These are phyloP conservation scores for Chondrus crispus DNA, from an alignment of 23 red algal species.

Conservation along the genomic window DNA sequence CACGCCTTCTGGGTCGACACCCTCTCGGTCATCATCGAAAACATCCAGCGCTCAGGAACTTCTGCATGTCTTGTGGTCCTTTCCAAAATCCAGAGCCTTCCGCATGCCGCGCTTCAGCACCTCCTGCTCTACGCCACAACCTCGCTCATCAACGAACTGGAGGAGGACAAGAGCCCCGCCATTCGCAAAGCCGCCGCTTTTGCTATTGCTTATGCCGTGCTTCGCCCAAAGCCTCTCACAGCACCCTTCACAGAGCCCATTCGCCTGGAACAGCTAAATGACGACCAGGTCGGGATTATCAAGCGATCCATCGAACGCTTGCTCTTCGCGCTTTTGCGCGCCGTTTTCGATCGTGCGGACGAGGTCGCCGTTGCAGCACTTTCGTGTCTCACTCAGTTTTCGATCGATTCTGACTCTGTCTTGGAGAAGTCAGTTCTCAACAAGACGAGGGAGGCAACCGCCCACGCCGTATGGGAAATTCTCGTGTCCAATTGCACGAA, in stretches of 20 bases:
- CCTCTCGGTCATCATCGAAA: slow-evolving; percentile 33
- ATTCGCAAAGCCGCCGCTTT: slow-evolving; percentile 9
- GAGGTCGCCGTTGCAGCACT: slow-evolving; percentile 34
- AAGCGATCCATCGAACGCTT: slow-evolving; percentile 24
- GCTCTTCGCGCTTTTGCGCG: slow-evolving; percentile 35
- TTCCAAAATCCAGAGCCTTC: slow-evolving; percentile 29
- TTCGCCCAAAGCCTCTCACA: slow-evolving; percentile 34
- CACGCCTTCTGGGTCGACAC: slow-evolving; percentile 40
- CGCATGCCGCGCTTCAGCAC: slow-evolving; percentile 45
- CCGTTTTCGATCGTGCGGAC: slow-evolving; percentile 33
- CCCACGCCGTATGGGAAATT: slow-evolving; percentile 25
- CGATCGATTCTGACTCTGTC: background rate
- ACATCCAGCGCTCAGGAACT: background rate
- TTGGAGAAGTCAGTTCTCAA: background rate
- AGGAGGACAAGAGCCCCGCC: background rate
- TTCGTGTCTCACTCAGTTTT: slow-evolving; percentile 4
- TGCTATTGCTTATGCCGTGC: slow-evolving; percentile 3
- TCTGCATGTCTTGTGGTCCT: background rate
- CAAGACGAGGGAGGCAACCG: slow-evolving; percentile 18
- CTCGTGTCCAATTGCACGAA: slow-evolving; percentile 21
- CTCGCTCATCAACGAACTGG: background rate
- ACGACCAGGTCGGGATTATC: background rate
- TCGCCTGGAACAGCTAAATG: slow-evolving; percentile 25
- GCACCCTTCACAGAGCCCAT: slow-evolving; percentile 34
- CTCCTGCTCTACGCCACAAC: slow-evolving; percentile 40